phyloP scores from a whole-genome alignment of 495 filamentous ascomycete genomes.

The Chaetomium fimeti region DNA sequence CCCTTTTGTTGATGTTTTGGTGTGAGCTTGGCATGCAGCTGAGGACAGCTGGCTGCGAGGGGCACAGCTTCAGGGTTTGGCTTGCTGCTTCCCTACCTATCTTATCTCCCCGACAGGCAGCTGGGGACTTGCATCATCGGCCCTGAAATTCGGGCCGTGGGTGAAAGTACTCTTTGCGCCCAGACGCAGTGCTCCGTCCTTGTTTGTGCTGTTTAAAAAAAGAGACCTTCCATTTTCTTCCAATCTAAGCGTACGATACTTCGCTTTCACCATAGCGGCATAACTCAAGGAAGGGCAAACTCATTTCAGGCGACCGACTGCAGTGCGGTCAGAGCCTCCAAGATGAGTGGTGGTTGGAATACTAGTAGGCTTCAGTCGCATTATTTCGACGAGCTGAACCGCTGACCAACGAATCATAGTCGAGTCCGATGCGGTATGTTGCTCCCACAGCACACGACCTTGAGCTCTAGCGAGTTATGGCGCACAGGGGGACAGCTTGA shows the following conservation, averaged over 20 bases:
- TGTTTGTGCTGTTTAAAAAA: neutral
- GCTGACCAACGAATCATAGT: conserved; percentile 58
- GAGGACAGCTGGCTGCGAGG: neutral
- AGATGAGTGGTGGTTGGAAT: conserved; percentile 61
- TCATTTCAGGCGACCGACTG: neutral
- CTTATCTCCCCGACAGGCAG: conserved; percentile 19
- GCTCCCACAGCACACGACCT: conserved; percentile 19
- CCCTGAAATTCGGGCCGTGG: neutral
- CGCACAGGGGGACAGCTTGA: neutral
- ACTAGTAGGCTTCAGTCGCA: conserved; percentile 45
- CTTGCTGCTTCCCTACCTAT: conserved; percentile 11
- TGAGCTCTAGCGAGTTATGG: neutral
- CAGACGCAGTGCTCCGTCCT: neutral
- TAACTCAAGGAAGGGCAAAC: neutral
- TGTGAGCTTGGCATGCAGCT: neutral
- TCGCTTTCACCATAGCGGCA: neutral
- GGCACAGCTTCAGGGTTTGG: neutral
- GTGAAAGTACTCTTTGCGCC: neutral
- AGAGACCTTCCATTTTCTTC: neutral
- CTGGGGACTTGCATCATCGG: conserved; percentile 15
- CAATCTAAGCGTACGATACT: too few relatives aligned
- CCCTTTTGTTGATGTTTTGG: conserved; percentile 8
- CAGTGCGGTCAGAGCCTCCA: conserved; percentile 21
- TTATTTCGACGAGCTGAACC: neutral
- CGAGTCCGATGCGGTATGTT: conserved; percentile 86